Evolutionary conservation across 106 monocot species (phyloP).

Genomic region (Narthecium ossifragum): DNA sequence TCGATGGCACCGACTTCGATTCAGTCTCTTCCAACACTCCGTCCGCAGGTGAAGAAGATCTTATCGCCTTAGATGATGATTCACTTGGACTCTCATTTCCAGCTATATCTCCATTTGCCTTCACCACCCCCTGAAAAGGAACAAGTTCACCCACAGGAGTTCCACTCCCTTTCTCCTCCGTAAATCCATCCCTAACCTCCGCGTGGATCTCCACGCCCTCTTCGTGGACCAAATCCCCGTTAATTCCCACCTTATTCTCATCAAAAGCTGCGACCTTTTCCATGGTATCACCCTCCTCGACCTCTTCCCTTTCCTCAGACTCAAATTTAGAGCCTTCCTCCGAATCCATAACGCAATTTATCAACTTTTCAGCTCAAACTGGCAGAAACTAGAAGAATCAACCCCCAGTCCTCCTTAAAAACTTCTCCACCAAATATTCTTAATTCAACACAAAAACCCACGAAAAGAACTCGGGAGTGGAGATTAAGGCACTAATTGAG

Average conservation of each 20-base stretch:
- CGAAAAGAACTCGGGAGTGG: background rate
- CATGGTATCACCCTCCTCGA: background rate
- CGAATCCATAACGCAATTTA: constrained; percentile 7
- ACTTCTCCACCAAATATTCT: background rate
- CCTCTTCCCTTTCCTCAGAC: background rate
- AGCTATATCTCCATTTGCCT: no score
- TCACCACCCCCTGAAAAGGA: no score
- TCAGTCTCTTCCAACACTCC: background rate
- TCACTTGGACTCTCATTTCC: no score
- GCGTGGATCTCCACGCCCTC: constrained; percentile 9
- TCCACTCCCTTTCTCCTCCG: background rate
- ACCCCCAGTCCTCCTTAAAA: background rate
- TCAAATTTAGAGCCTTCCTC: background rate
- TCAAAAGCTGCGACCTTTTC: constrained; percentile 1
- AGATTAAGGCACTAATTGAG: background rate
- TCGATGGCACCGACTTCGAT: constrained; percentile 1
- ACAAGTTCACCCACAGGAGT: background rate
- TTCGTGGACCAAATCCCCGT: constrained; percentile 1
- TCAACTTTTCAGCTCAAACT: background rate
- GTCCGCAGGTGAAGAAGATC: background rate
- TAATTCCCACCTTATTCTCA: background rate
- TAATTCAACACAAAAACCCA: background rate
- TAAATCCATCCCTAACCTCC: background rate
- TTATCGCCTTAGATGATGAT: background rate
- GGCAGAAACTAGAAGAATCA: background rate